Percentiles rank a stretch among this genome's conserved stretches.
phyloP scores from a whole-genome alignment of 768 basidiomycete species.

The Lanmaoa pseudosensibilis region DNA sequence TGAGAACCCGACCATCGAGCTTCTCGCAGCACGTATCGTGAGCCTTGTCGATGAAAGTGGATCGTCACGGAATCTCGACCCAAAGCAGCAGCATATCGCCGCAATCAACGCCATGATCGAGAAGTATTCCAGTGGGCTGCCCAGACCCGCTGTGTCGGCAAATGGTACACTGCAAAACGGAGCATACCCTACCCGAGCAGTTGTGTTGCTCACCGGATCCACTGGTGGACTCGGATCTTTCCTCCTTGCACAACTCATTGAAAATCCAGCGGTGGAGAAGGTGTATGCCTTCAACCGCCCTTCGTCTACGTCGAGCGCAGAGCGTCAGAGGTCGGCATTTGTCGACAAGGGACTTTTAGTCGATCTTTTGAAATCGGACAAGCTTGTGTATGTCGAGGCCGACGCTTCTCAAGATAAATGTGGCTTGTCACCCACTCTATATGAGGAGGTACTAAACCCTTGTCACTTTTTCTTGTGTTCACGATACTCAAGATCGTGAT shows the following conservation, averaged over 20 bases:
- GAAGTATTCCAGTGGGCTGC: neutral
- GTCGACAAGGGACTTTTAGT: conserved; percentile 34
- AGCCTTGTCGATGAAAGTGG: conserved; percentile 1
- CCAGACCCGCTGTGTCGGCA: neutral
- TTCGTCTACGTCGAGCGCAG: conserved; percentile 5
- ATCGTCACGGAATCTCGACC: neutral
- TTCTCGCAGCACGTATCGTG: conserved; percentile 5
- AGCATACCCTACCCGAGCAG: neutral
- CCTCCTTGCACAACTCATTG: conserved; percentile 32
- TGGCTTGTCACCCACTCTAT: conserved; percentile 28
- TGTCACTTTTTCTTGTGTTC: too few species aligned
- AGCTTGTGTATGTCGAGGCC: conserved; percentile 40
- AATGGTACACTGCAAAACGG: neutral
- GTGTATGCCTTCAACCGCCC: conserved; percentile 38
- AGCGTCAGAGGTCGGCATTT: conserved; percentile 37
- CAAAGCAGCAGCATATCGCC: neutral
- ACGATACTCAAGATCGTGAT: neutral
- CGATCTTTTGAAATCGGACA: conserved; percentile 27
- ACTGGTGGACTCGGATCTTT: conserved; percentile 44
- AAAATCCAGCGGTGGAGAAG: conserved; percentile 18
- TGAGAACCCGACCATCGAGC: conserved; percentile 37
- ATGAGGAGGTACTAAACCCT: conserved; percentile 30
- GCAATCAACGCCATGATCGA: conserved; percentile 35
- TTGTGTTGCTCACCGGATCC: conserved; percentile 38
- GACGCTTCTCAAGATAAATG: conserved; percentile 32